These are phyloP conservation scores for Parachaetomium inaequale DNA, from an alignment of 495 filamentous ascomycete genomes.

Conservation along the genomic window DNA sequence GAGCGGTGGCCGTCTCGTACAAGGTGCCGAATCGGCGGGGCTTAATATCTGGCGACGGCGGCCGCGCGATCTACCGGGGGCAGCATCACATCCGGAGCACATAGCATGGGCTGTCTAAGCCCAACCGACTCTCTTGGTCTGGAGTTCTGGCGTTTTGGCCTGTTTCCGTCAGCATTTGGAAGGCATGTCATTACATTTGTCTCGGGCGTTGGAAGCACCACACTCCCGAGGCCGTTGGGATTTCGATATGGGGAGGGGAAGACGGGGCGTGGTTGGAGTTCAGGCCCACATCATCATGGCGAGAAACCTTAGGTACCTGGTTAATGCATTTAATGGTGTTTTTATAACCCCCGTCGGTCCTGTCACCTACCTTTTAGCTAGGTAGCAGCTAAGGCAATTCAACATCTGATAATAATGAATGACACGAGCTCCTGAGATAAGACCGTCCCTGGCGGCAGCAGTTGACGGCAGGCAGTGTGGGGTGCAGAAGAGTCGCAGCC, in stretches of 20 bases:
- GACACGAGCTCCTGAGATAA: not conserved
- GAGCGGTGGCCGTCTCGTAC: not conserved
- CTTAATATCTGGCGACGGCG: constrained; percentile 3
- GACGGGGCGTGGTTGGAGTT: constrained; percentile 12
- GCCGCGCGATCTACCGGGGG: not conserved
- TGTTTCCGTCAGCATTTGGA: constrained; percentile 12
- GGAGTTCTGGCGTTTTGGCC: constrained; percentile 22
- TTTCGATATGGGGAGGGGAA: not conserved
- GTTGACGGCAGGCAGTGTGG: not conserved
- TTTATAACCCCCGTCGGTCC: not conserved
- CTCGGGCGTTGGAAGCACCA: constrained; percentile 3
- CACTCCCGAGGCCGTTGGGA: not conserved
- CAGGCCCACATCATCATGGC: not conserved
- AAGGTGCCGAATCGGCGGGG: not conserved
- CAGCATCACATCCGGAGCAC: not conserved
- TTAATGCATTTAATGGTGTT: not conserved
- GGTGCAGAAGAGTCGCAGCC: not conserved
- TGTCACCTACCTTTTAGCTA: no score
- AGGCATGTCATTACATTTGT: constrained; percentile 17
- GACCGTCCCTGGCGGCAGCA: no score
- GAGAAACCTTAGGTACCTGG: not conserved
- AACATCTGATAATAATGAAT: not conserved
- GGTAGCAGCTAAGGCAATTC: not conserved
- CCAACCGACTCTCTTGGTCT: not conserved
- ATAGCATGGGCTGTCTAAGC: not conserved